Base-by-base conservation (phyloP, 1,284 basidiomycete species). In the Stygiomarasmius scandens region DNA sequence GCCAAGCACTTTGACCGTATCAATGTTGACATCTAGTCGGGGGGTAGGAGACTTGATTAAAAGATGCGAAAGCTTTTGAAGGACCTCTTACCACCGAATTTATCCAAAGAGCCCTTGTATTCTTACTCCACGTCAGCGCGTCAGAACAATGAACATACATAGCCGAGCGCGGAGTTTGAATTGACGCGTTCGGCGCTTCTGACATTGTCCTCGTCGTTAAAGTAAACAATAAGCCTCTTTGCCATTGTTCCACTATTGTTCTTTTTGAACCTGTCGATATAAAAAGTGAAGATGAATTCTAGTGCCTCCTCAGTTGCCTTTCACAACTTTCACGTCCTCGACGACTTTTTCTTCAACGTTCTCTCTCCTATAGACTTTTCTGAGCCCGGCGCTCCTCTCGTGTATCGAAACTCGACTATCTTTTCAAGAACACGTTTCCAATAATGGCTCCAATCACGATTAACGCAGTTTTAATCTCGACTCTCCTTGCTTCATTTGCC, bases 341-440 rank as follows among this genome's bases (percentile, higher is more conserved):
- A 54, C 52, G 12, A 29, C n/a, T 24, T 23, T 2, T 43, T 29
- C 27, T 45, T 45, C 41, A 3, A n/a, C 22, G 16, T 43, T n/a
- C 25, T 20, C 25, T 25, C 25, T 23, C 20, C 20, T 23, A 46
- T 25, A 44, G 24, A 27, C 25, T 34, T 23, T 53, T 29, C 34
- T n/a, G 52, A 54, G 52, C 52, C 52, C 52, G 52, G 52, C 19
- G 52, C 52, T 54, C 52, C 24, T 46, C 51, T 23, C 38, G 12
- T 14, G 24, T 27, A 44, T 38, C 34, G 4, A 44, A 25, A 20
- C 27, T n/a, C 24, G n/a, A 25, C 24, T 23, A n/a, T 43, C 43
- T 29, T 34, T 32, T 54, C 22, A 46, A 29, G 25, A 19, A 22
- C 46, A 25, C 16, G 1, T 14, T 44, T 41, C 38, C 4, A 27